Conservation (phyloP, 2,329 filamentous ascomycete genomes). For the Kalaharituber pfeilii region DNA sequence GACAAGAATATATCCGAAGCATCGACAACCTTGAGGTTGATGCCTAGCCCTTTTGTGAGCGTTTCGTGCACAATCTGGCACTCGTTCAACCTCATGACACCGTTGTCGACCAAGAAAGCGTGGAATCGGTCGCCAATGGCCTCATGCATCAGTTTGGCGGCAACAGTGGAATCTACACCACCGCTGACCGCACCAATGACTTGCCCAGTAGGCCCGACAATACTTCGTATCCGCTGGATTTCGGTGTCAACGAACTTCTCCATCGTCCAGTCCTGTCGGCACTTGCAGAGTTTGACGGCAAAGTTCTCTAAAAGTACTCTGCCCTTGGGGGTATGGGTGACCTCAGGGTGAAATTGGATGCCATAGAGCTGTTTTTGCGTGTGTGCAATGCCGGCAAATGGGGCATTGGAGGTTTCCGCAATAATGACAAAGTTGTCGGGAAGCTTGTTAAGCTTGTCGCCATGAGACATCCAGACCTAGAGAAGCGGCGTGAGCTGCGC, state of each 20-base stretch:
- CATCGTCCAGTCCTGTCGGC: conserved; percentile 69
- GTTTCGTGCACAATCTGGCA: conserved; percentile 65
- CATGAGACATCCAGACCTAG: conserved; percentile 64
- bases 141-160: conserved; percentile 66
- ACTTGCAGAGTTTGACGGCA: conserved; percentile 62
- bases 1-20: conserved; percentile 60
- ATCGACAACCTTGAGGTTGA: conserved; percentile 80
- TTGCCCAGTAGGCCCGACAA: conserved; percentile 67
- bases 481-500: background rate
- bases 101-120: conserved; percentile 72
- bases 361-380: conserved; percentile 35
- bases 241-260: conserved; percentile 64
- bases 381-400: conserved; percentile 65
- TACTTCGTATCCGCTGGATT: conserved; percentile 57
- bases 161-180: conserved; percentile 80
- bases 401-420: conserved; percentile 57
- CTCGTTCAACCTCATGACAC: conserved; percentile 72
- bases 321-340: conserved; percentile 55
- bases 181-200: conserved; percentile 67
- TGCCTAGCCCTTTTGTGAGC: conserved; percentile 60
- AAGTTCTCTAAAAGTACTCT: conserved; percentile 65
- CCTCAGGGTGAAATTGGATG: conserved; percentile 81
- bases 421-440: conserved; percentile 57
- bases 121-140: conserved; percentile 76
- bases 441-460: conserved; percentile 62